phyloP scores from a whole-genome alignment of 2,329 filamentous ascomycete genomes.

The Ceratocystis ficicola region DNA sequence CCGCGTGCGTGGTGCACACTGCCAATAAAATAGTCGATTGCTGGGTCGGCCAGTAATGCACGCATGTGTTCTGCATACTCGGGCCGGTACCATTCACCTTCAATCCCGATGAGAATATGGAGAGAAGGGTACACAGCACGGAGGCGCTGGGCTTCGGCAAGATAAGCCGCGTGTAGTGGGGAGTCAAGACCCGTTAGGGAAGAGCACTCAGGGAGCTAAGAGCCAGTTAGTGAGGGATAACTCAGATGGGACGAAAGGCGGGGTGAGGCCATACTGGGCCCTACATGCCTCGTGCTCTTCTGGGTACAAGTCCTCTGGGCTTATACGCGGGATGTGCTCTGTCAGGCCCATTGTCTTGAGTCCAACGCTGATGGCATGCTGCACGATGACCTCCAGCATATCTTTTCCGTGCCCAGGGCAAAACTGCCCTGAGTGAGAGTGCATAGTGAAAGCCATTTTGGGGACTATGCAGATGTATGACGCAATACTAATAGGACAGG shows the following conservation, averaged over 20 bases:
- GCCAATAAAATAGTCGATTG: constrained; percentile 82
- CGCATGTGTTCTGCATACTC: constrained; percentile 46
- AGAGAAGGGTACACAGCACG: constrained; percentile 60
- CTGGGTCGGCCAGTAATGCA: constrained; percentile 46
- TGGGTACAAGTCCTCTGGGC: constrained; percentile 69
- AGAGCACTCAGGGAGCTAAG: constrained; percentile 39
- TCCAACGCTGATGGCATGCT: constrained; percentile 61
- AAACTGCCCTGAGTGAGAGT: constrained; percentile 96
- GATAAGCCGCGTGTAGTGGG: constrained; percentile 56
- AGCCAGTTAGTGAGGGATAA: background rate
- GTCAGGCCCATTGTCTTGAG: constrained; percentile 80
- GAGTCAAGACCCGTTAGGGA: constrained; percentile 38
- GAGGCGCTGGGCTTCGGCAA: constrained; percentile 61
- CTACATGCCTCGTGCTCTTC: constrained; percentile 47
- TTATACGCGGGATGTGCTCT: constrained; percentile 83
- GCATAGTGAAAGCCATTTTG: constrained; percentile 88
- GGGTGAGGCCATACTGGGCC: background rate
- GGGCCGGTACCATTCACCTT: constrained; percentile 81
- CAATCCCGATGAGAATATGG: constrained; percentile 76
- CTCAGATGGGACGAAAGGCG: background rate
- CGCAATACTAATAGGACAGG: background rate
- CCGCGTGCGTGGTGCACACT: constrained; percentile 82
- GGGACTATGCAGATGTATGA: background rate
- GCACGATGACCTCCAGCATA: constrained; percentile 69
- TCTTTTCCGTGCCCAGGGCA: constrained; percentile 82